Base-by-base conservation (phyloP, 2,329 filamentous ascomycete genomes). In the Trichothecium roseum region DNA sequence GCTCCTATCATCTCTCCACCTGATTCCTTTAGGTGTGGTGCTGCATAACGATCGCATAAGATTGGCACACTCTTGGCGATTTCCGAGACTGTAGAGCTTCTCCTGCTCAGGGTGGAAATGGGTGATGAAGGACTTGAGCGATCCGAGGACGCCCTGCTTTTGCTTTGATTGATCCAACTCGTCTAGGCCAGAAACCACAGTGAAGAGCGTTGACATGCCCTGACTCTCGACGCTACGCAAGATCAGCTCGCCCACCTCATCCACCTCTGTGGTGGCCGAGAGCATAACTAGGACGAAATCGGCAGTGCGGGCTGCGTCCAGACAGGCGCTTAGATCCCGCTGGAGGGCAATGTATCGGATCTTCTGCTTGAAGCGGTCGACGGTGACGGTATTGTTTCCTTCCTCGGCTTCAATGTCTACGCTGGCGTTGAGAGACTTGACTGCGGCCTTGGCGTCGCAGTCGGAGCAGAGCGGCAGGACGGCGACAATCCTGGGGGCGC, bases 341-440 rank as follows among this genome's bases (percentile, higher is more conserved):
- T 77, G 74, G 1, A 82, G 66, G 0, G 84, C 75, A 8, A 95
- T 59, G 54, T 94, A 98, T 57, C 93, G 82, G 10, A 98, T 58
- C 52, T 83, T 94, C 56, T 96, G 89, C 66, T 94, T 94, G 68
- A 96, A 98, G 22, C 91, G 76, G 42, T 94, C 87, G 48, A 96
- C 69, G 7, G 78, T 68, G 18, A 87, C 78, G 38, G 76, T 75
- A 36, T 75, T 68, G 35, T 69, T 73, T 41, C 72, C 67, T 28
- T 74, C 63, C 3, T 72, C 64, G 20, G 80, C 61, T 37, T 85
- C 74, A 37, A 93, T 72, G 51, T 94, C 89, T 33, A 96, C 64
- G 51, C 87, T 89, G 32, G 63, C 63, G 56, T 87, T 93, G 48
- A 98, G 60, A 43, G 70, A 71, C 43, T 67, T 66, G 34, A 94